Evolutionary conservation across 140 eudicot genomes (phyloP), one percentile per base, ranked within the genome.

Genomic region (Flaveria floridana): DNA sequence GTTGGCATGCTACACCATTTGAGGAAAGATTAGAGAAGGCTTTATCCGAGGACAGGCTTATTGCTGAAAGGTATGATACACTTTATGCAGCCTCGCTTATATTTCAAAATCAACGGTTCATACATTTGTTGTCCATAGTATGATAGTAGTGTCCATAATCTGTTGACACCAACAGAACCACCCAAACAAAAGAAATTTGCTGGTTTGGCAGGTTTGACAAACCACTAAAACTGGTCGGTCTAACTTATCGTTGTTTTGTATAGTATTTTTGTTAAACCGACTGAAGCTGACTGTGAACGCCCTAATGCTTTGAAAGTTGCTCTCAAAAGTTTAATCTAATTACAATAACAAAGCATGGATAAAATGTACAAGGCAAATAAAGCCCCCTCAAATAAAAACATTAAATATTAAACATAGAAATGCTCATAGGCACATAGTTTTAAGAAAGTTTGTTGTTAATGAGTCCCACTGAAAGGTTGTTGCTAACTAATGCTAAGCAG

Each of bases 1-100:
- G 88, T 53, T 92, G 92, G 96, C 98, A 92, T 56, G 96, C 96
- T 16, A 92, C 98, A 25, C 97, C 98, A 6, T 92, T 92, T 61
- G 98, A 87, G 81, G 96, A 86, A 85, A 83, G 98, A 48, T 81
- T 92, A 30, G 98, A 92, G 72, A 90, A 92, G 86, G 98, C 96
- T 57, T 80, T 92, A 78, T 88, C 96, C 44, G 96, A 85, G 72
- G 95, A 86, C 59, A 84, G 77, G 77, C 84, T 79, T 55, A 70
- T 79, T 73, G 79, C 91, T 57, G 95, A 81, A 74, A 89, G 97
- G 96, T 86, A 89, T 70, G 72, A 15, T 30, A 68, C 25, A 39
- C 68, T 61, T 53, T 23, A 67, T 55, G 26, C 48, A 59, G 68
- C 73, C 48, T 69, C 16, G 26, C 41, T 26, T 67, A 57, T 16